Conservation (phyloP, 805 yeast genomes). For the Yarrowia divulgata region DNA sequence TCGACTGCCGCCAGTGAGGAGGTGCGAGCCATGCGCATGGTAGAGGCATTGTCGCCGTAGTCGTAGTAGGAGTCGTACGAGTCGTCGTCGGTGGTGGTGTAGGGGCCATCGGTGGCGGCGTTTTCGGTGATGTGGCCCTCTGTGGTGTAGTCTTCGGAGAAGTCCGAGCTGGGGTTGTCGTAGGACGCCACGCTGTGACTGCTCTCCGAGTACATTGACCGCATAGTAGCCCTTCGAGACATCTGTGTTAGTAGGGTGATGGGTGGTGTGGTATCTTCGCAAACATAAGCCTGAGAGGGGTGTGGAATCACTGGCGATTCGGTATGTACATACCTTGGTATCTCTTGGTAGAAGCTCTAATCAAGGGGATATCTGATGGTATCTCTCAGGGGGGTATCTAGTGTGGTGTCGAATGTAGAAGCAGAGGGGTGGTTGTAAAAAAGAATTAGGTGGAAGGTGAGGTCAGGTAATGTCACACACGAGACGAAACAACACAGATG, state of each 20-base stretch:
- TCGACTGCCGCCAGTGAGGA: constrained; percentile 24
- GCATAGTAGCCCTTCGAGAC: constrained; percentile 34
- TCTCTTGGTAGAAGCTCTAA: constrained; percentile 27
- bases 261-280: not conserved
- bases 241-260: constrained; percentile 28
- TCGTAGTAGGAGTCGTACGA: constrained; percentile 32
- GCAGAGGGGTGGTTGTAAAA: constrained; percentile 15
- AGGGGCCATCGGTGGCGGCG: constrained; percentile 19
- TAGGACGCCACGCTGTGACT: constrained; percentile 22
- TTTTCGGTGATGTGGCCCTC: constrained; percentile 11
- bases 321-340: constrained; percentile 7
- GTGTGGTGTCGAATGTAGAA: constrained; percentile 2
- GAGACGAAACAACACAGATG: not conserved
- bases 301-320: no score
- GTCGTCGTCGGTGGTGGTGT: constrained; percentile 34
- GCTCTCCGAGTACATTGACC: constrained; percentile 29
- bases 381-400: constrained; percentile 21
- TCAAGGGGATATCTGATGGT: constrained; percentile 16
- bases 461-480: not conserved
- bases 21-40: constrained; percentile 25
- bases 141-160: constrained; percentile 27
- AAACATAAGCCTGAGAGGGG: not conserved
- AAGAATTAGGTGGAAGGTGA: not conserved
- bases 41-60: constrained; percentile 20
- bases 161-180: constrained; percentile 32